Conservation (phyloP, 208 protist genomes). For the Wallacemonas sp. region DNA sequence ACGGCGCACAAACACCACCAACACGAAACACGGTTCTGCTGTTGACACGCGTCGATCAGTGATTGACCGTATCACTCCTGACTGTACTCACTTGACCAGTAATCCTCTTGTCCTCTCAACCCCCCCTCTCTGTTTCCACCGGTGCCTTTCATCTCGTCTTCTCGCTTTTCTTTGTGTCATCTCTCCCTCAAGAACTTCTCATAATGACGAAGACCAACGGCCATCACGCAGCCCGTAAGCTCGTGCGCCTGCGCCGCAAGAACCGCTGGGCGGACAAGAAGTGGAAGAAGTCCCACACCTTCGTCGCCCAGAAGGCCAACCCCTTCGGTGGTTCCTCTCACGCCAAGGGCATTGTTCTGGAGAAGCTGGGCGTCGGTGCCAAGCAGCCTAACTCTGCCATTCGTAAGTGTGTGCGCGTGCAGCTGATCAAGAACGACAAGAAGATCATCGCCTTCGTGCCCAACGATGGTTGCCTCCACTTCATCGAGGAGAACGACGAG, state of each 20-base stretch:
- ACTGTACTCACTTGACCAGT: background rate
- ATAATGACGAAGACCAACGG: constrained; percentile 97
- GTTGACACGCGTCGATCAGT: background rate
- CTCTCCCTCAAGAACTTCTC: background rate
- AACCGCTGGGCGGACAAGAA: constrained; percentile 98
- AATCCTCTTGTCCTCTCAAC: background rate
- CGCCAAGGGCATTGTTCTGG: constrained; percentile 99
- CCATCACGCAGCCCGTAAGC: constrained; percentile 97
- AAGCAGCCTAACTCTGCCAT: constrained; percentile 99
- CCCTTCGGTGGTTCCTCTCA: constrained; percentile 98
- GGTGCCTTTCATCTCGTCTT: background rate
- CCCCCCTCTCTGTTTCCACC: background rate
- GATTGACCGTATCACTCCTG: background rate
- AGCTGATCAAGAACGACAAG: constrained; percentile 99
- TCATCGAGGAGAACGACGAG: constrained; percentile 99
- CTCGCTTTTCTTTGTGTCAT: background rate
- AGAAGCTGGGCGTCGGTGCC: constrained; percentile 99
- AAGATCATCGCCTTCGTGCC: constrained; percentile 99
- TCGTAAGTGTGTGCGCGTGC: constrained; percentile 99
- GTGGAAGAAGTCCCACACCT: constrained; percentile 98
- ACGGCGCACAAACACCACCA: background rate
- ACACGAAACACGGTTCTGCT: background rate
- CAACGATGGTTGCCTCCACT: constrained; percentile 99
- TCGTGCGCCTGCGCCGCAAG: constrained; percentile 90
- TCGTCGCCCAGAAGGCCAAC: constrained; percentile 96